phyloP scores from a whole-genome alignment of 768 basidiomycete genomes.

The Boletellus emodensis region DNA sequence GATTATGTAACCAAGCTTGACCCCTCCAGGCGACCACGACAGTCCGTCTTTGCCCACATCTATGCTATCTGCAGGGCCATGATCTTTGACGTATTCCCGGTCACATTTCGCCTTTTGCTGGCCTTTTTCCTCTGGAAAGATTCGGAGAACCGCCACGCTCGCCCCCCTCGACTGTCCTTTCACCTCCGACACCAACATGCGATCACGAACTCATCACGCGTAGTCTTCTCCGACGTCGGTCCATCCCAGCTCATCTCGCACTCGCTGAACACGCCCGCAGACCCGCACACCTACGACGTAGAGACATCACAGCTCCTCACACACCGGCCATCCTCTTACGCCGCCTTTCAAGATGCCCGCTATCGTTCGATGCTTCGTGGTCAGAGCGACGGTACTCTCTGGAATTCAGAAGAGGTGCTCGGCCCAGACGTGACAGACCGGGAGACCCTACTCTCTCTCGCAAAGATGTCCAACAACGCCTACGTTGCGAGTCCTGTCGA shows the following conservation, averaged over 20 bases:
- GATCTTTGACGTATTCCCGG: conserved; percentile 34
- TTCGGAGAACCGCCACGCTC: conserved; percentile 23
- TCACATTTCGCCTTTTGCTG: conserved; percentile 40
- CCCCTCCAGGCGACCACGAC: no score
- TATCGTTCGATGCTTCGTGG: conserved; percentile 35
- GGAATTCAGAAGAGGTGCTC: conserved; percentile 61
- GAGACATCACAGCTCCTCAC: conserved; percentile 38
- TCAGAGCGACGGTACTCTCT: conserved; percentile 43
- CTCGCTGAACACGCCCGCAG: conserved; percentile 19
- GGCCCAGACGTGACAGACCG: conserved; percentile 73
- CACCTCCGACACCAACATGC: conserved; percentile 65
- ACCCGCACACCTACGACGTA: conserved; percentile 39
- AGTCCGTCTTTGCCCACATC: neutral
- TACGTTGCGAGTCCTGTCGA: conserved; percentile 52
- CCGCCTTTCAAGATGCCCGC: conserved; percentile 33
- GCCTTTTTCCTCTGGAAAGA: conserved; percentile 38
- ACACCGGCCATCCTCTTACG: conserved; percentile 44
- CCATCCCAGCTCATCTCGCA: conserved; percentile 29
- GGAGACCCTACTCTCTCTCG: conserved; percentile 68
- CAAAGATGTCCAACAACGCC: conserved; percentile 88
- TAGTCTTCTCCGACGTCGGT: conserved; percentile 55
- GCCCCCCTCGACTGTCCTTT: conserved; percentile 45
- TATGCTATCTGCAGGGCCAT: conserved; percentile 2
- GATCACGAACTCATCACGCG: conserved; percentile 47
- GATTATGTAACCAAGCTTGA: conserved; percentile 8